A percentile compares a stretch with the other conserved stretches of the same genome.
phyloP scores from a whole-genome alignment of 768 basidiomycete genomes.

The Myochromella boudieri region DNA sequence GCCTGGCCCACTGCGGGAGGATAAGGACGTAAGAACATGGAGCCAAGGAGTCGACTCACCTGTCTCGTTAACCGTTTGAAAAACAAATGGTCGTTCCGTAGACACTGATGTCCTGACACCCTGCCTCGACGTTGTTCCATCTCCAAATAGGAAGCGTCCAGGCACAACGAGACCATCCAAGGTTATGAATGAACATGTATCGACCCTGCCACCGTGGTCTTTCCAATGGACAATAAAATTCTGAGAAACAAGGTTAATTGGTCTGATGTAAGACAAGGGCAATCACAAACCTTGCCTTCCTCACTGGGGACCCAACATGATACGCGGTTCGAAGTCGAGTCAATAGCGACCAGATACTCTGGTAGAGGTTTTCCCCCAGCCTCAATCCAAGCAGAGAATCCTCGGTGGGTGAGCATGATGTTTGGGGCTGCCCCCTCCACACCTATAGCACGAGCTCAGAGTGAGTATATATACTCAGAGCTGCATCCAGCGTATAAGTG shows the following conservation, averaged over 20 bases:
- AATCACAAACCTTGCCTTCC: constrained; percentile 55
- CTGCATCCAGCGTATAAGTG: too few relatives aligned
- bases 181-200: constrained; percentile 61
- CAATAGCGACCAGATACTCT: constrained; percentile 57
- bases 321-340: constrained; percentile 41
- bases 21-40: too few relatives aligned
- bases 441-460: background rate
- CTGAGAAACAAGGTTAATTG: constrained; percentile 33
- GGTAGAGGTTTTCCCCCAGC: constrained; percentile 46
- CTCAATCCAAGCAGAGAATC: constrained; percentile 71
- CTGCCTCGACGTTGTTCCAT: constrained; percentile 51
- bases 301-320: constrained; percentile 72
- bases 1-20: constrained; percentile 5
- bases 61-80: constrained; percentile 40
- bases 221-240: constrained; percentile 64
- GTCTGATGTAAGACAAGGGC: background rate
- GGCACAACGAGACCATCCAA: constrained; percentile 65
- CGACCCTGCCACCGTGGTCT: constrained; percentile 52
- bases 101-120: constrained; percentile 50
- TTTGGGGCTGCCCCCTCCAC: background rate
- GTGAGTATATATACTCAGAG: too few relatives aligned
- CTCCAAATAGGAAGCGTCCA: constrained; percentile 60
- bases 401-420: constrained; percentile 52
- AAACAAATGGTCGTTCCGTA: constrained; percentile 62
- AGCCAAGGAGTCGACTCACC: constrained; percentile 39